Evolutionary conservation across 2,329 filamentous ascomycete species (phyloP).

Genomic region (Dryadomyces quercus-mongolicae): DNA sequence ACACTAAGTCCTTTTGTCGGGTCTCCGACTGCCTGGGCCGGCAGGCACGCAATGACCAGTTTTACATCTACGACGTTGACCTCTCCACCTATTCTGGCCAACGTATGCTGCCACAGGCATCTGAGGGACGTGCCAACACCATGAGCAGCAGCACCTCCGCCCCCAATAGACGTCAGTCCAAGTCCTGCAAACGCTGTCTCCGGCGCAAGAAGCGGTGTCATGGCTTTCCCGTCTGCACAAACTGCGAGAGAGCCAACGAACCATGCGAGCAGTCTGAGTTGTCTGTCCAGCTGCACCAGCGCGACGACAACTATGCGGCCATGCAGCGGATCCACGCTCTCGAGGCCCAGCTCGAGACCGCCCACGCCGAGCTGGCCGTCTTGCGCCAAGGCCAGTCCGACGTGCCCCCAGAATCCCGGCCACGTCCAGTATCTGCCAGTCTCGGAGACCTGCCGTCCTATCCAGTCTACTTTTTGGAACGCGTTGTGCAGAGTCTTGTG

Average conservation of each 20-base stretch:
- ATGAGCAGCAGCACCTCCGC: not conserved
- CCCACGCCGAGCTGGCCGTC: constrained; percentile 1
- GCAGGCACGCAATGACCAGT: not conserved
- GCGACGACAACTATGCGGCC: constrained; percentile 2
- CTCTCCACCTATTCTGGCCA: no score
- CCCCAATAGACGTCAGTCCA: constrained; percentile 4
- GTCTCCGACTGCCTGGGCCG: not conserved
- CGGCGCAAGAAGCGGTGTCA: constrained; percentile 8
- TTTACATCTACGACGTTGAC: not conserved
- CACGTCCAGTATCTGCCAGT: no score
- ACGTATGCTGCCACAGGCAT: no score
- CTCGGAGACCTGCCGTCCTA: not conserved
- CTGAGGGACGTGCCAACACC: no score
- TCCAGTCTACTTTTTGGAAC: constrained; percentile 17
- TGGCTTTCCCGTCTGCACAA: constrained; percentile 8
- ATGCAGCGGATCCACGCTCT: constrained; percentile 3
- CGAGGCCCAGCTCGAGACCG: constrained; percentile 4
- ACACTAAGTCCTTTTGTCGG: not conserved
- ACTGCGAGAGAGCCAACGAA: constrained; percentile 5
- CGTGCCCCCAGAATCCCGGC: not conserved
- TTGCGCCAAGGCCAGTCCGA: not conserved
- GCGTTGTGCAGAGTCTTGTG: constrained; percentile 41
- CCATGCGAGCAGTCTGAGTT: constrained; percentile 6
- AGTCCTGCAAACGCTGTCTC: constrained; percentile 8
- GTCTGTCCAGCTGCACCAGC: constrained; percentile 6